phyloP scores from a whole-genome alignment of 768 basidiomycete species.

The Pleurotus sapidus region DNA sequence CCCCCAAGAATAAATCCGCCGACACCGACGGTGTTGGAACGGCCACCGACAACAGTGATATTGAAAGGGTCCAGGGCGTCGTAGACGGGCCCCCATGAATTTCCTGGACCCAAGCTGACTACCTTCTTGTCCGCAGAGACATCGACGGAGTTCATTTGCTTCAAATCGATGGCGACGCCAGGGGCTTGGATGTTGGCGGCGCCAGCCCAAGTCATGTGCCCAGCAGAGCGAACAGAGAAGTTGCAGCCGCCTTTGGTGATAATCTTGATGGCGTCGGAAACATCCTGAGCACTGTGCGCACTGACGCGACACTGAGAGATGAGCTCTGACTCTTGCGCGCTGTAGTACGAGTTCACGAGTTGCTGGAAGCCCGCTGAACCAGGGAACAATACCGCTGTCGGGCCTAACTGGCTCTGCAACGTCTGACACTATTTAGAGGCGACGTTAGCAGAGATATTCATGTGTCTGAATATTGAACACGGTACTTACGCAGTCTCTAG shows the following conservation, averaged over 20 bases:
- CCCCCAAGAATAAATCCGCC: constrained; percentile 14
- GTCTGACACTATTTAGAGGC: not conserved
- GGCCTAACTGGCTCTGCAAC: not conserved
- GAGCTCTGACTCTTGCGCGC: not conserved
- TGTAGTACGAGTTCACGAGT: not conserved
- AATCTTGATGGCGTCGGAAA: not conserved
- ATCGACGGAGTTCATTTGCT: not conserved
- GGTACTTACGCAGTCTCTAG: not conserved
- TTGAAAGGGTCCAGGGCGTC: constrained; percentile 4
- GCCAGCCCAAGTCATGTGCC: constrained; percentile 11
- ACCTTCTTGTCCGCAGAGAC: constrained; percentile 6
- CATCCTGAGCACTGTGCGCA: constrained; percentile 1
- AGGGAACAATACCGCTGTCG: not conserved
- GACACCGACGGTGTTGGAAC: constrained; percentile 12
- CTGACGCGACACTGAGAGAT: not conserved
- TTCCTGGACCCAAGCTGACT: constrained; percentile 10
- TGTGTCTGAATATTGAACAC: too few species aligned
- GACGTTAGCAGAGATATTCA: not conserved
- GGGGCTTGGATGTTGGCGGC: constrained; percentile 9
- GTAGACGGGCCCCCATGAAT: constrained; percentile 10
- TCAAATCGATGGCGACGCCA: constrained; percentile 11
- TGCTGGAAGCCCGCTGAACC: not conserved
- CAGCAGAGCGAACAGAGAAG: constrained; percentile 8
- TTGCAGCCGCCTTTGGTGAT: not conserved
- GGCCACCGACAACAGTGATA: constrained; percentile 11